Conservation (phyloP, 306 rosid genomes). For the Lupinus albus region DNA sequence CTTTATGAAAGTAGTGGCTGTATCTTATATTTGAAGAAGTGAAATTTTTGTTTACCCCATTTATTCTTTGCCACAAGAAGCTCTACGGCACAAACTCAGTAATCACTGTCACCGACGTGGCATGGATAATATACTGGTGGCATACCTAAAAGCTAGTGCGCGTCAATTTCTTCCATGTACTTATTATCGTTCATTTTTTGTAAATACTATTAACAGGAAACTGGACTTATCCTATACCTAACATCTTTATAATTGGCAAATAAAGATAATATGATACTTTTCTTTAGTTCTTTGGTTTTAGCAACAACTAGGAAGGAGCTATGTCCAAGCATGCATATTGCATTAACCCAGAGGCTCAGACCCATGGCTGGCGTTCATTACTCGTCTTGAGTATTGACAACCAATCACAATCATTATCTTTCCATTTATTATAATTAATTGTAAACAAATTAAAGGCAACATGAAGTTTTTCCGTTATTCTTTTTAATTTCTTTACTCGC, state of each 20-base stretch:
- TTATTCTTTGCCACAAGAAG: not conserved
- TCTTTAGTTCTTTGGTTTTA: not conserved
- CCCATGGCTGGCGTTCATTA: not conserved
- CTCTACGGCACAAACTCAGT: not conserved
- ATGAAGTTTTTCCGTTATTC: not conserved
- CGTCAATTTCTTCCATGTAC: not conserved
- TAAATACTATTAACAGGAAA: not conserved
- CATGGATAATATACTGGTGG: not conserved
- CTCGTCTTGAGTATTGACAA: not conserved
- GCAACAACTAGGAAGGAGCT: not conserved
- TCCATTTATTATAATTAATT: not conserved
- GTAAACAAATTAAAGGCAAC: not conserved
- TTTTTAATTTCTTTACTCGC: not conserved
- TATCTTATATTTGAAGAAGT: too few species aligned
- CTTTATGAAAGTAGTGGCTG: too few species aligned
- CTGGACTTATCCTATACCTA: not conserved
- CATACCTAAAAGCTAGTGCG: slow-evolving; percentile 27
- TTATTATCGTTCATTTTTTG: not conserved
- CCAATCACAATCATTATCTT: slow-evolving; percentile 35
- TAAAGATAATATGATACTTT: not conserved
- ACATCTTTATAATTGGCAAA: too few species aligned
- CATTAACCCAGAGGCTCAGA: slow-evolving; percentile 20
- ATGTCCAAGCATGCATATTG: not conserved
- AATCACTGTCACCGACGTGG: slow-evolving; percentile 17
- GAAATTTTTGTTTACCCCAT: not conserved